Evolutionary conservation across 1,284 basidiomycete genomes (phyloP).

Genomic region (Ceratobasidium sp.): DNA sequence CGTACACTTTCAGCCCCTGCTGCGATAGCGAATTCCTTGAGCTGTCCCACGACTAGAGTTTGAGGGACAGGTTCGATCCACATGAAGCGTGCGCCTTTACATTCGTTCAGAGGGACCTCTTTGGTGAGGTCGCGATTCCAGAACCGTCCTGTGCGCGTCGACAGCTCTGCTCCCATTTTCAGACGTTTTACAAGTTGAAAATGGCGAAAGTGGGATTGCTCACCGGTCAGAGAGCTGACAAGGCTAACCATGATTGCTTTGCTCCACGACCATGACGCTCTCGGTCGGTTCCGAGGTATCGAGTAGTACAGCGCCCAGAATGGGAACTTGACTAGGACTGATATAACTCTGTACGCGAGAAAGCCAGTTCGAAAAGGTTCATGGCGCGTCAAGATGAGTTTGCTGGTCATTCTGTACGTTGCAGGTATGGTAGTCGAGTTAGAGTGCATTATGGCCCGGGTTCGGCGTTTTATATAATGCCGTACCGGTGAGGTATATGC

Average conservation of each 20-base stretch:
- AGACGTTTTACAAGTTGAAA: not conserved
- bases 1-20: conserved; percentile 61
- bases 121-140: conserved; percentile 19
- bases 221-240: not conserved
- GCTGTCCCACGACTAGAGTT: conserved; percentile 62
- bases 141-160: conserved; percentile 17
- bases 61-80: conserved; percentile 67
- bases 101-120: conserved; percentile 19
- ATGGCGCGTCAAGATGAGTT: not conserved
- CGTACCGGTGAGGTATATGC: not conserved
- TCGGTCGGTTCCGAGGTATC: not conserved
- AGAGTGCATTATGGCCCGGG: not conserved
- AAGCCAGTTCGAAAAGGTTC: conserved; percentile 24
- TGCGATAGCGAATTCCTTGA: conserved; percentile 61
- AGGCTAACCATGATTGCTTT: not conserved
- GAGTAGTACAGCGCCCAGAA: conserved; percentile 7
- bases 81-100: conserved; percentile 52
- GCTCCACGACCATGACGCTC: conserved; percentile 16
- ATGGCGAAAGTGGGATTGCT: not conserved
- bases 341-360: not conserved
- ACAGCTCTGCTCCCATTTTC: not conserved
- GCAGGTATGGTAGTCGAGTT: not conserved
- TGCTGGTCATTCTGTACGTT: not conserved
- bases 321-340: not conserved
- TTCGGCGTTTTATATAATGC: not conserved